Evolutionary conservation across 805 yeast species (phyloP).

Genomic region (Kluyveromyces nonfermentans): DNA sequence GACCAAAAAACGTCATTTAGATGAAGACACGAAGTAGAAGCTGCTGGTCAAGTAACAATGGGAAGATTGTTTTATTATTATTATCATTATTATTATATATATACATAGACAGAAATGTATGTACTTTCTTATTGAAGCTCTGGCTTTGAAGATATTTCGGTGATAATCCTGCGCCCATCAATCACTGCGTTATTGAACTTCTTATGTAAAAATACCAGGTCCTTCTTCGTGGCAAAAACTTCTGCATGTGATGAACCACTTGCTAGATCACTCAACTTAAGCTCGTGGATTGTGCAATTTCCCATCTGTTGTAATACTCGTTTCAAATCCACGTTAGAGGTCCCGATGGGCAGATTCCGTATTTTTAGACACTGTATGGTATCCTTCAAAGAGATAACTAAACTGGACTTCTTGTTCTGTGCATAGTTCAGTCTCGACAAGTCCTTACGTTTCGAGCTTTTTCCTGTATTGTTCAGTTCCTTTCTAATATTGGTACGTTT

Average conservation of each 20-base stretch:
- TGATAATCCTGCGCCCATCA: conserved; percentile 36
- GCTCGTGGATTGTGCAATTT: conserved; percentile 11
- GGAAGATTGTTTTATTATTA: too few species aligned
- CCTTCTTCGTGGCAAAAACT: conserved; percentile 20
- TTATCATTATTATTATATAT: too few species aligned
- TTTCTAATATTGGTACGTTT: background rate
- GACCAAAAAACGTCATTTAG: background rate
- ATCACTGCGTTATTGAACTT: conserved; percentile 37
- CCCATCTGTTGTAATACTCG: conserved; percentile 16
- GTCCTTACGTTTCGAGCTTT: background rate
- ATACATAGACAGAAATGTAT: background rate
- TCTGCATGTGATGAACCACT: conserved; percentile 34
- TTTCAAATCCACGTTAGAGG: conserved; percentile 17
- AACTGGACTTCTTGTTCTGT: conserved; percentile 2
- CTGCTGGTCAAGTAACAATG: too few species aligned
- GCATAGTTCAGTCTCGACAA: background rate
- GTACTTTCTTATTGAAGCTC: background rate
- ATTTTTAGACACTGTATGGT: conserved; percentile 12
- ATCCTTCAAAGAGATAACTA: conserved; percentile 17
- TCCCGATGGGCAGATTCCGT: conserved; percentile 23
- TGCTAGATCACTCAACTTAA: conserved; percentile 29
- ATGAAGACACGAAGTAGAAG: background rate
- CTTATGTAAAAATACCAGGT: conserved; percentile 25
- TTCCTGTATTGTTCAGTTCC: background rate
- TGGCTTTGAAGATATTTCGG: conserved; percentile 19